A percentile compares a stretch with the other conserved stretches of the same genome.
Evolutionary conservation across 805 yeast species (phyloP).

Genomic region (Blastobotrys muscicola): DNA sequence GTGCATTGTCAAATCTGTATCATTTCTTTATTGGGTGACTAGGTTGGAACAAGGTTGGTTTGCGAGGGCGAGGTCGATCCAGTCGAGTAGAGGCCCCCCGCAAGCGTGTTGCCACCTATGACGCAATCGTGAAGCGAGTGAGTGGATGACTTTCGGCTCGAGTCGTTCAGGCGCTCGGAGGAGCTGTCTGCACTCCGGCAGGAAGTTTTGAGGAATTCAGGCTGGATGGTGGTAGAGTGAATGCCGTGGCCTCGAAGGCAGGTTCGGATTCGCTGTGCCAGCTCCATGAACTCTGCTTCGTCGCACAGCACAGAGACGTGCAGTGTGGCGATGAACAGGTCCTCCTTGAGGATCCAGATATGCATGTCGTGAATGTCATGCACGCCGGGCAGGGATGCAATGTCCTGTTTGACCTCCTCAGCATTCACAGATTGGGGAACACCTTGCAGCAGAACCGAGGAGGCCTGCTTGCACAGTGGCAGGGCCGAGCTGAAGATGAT

Average conservation of each 20-base stretch:
- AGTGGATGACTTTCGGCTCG: too few species aligned
- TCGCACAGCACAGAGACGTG: slow-evolving; percentile 67
- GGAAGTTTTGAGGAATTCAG: slow-evolving; percentile 50
- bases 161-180: too few species aligned
- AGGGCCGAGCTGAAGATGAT: slow-evolving; percentile 87
- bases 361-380: slow-evolving; percentile 90
- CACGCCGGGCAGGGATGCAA: slow-evolving; percentile 60
- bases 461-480: slow-evolving; percentile 79
- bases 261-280: slow-evolving; percentile 66
- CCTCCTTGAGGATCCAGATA: slow-evolving; percentile 91
- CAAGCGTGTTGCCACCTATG: too few species aligned
- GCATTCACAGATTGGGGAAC: slow-evolving; percentile 81
- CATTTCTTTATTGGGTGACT: too few species aligned
- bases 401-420: slow-evolving; percentile 59
- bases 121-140: too few species aligned
- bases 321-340: slow-evolving; percentile 74
- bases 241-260: slow-evolving; percentile 78
- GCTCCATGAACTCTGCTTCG: slow-evolving; percentile 57
- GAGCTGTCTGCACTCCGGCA: not conserved
- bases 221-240: slow-evolving; percentile 92
- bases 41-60: too few species aligned
- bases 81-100: too few species aligned
- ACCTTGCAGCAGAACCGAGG: slow-evolving; percentile 84
- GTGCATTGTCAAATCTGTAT: too few species aligned
- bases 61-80: too few species aligned